Evolutionary conservation across 78 protist genomes (phyloP), one percentile per base, ranked within the genome.

Genomic region (Dictyostelium citrinum): DNA sequence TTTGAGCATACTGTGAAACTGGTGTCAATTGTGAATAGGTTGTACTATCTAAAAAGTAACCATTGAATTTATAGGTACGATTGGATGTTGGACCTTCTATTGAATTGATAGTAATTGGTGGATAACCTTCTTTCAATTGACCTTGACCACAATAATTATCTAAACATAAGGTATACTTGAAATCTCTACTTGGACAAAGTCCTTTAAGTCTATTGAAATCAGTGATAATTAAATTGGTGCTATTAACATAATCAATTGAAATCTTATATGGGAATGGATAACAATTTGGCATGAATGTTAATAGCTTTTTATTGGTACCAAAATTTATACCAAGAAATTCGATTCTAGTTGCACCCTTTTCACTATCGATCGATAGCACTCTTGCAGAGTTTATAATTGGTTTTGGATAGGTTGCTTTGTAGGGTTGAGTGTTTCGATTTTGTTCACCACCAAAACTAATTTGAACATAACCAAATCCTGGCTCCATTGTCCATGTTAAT

Each of bases 21-120:
- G 77, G 77, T 33, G 43, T 70, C 10, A 70, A 14, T 70, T 70
- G 77, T 4, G 77, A 70, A 70, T 29, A 70, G 0, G 45, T 31
- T 31, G 77, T 70, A 70, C 77, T 70, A 33, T 70, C 35, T 70
- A 70, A 70, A 70, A 70, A 70, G 41, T 70, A 70, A 33, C 77
- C 77, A 70, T 70, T 70, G 11, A 70, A 70, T 33, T 70, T 31
- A 70, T 70, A 70, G 11, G 77, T 70, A 29, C 77, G 35, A 70
- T 70, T 70, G 12, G 77, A 43, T 0, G 77, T 29, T 33, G 77
- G 77, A 33, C 77, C 77, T 17, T 70, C 45, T 33, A 70, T 33
- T 33, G 77, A 70, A 6, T 70, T 70, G 11, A 70, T 70, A 2
- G 77, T 31, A 0, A 70, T 31, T 27, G 77, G 77, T 70, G 77